Percentiles rank a stretch among this genome's conserved stretches.
Evolutionary conservation across 306 rosid species (phyloP).

Genomic region (Albizia julibrissin): DNA sequence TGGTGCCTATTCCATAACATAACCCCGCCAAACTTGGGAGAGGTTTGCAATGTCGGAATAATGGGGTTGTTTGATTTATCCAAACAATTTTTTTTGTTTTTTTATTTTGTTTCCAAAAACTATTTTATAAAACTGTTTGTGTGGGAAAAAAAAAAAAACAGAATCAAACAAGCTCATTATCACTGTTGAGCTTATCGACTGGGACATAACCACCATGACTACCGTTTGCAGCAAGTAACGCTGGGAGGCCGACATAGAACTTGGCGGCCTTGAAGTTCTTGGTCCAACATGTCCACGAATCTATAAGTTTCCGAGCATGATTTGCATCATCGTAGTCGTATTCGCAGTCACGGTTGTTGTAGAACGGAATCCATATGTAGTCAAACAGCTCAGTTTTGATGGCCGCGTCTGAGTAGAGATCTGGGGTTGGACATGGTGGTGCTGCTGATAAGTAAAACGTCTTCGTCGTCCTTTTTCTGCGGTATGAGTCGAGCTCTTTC

Average conservation of each 20-base stretch:
- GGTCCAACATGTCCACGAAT: slow-evolving; percentile 48
- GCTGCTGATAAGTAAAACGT: neutral
- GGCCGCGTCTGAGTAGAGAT: neutral
- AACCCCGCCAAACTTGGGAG: slow-evolving; percentile 31
- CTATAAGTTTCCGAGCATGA: slow-evolving; percentile 21
- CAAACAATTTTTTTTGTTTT: too few species aligned
- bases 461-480: neutral
- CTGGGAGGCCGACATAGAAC: slow-evolving; percentile 52
- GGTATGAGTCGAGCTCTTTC: neutral
- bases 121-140: too few species aligned
- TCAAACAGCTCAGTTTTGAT: neutral
- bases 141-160: too few species aligned
- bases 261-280: neutral
- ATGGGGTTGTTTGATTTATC: too few species aligned
- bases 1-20: neutral
- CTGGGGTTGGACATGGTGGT: too few species aligned
- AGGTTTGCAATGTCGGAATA: slow-evolving; percentile 40
- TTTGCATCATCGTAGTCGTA: neutral
- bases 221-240: slow-evolving; percentile 23
- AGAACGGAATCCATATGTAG: neutral
- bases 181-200: slow-evolving; percentile 35
- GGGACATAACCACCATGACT: slow-evolving; percentile 44
- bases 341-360: neutral
- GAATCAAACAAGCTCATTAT: too few species aligned
- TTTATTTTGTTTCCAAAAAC: too few species aligned